phyloP scores from a whole-genome alignment of 2,329 filamentous ascomycete genomes.

The Ploettnerulaceae sp. region DNA sequence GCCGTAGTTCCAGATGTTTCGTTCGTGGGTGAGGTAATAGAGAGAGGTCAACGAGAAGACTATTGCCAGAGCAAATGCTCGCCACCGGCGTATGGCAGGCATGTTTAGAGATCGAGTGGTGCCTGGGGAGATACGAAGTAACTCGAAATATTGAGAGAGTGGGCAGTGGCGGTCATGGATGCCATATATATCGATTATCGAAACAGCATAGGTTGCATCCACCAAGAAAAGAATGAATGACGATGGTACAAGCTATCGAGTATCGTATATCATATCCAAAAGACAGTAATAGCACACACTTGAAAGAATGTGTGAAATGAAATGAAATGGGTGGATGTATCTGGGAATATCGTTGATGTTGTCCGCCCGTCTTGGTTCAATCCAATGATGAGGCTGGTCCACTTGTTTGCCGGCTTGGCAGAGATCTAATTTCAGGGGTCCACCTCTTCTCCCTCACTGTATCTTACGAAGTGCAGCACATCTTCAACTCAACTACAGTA shows the following conservation, averaged over 20 bases:
- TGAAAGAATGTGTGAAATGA: not conserved
- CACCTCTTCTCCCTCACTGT: not conserved
- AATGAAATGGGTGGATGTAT: not conserved
- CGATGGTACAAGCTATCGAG: too few species aligned
- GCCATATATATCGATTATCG: constrained; percentile 10
- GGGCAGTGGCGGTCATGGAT: too few species aligned
- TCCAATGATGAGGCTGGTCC: not conserved
- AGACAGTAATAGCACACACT: not conserved
- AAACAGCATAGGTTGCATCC: not conserved
- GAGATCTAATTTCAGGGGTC: constrained; percentile 16
- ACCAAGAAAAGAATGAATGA: not conserved
- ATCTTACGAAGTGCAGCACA: too few species aligned
- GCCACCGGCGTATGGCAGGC: constrained; percentile 27
- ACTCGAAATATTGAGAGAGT: too few species aligned
- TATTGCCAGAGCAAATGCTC: constrained; percentile 21
- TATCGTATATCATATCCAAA: too few species aligned
- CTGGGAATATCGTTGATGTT: not conserved
- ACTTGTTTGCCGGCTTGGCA: constrained; percentile 11
- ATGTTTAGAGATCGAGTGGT: too few species aligned
- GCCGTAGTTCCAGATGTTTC: constrained; percentile 22
- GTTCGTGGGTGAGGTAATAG: constrained; percentile 26
- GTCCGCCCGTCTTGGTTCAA: too few species aligned
- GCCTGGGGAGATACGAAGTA: too few species aligned
- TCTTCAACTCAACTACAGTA: too few species aligned
- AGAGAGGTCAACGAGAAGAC: constrained; percentile 22